phyloP scores from a whole-genome alignment of 495 filamentous ascomycete species.

The Penicillium coprophilum region DNA sequence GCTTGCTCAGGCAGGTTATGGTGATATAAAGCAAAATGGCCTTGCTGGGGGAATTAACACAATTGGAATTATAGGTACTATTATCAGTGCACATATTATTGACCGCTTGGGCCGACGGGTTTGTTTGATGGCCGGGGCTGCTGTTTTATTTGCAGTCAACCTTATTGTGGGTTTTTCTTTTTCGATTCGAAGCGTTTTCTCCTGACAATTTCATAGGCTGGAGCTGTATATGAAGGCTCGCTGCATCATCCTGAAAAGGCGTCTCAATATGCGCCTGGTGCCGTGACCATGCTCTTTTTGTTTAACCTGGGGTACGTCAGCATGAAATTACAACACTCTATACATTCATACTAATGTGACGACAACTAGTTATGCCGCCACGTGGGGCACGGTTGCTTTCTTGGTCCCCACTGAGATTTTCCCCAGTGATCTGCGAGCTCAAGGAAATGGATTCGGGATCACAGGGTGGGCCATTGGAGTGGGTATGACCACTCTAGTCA shows the following conservation, averaged over 20 bases:
- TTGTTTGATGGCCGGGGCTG: slow-evolving; percentile 44
- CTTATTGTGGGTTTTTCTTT: slow-evolving; percentile 28
- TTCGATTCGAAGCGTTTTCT: not conserved
- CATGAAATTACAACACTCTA: not conserved
- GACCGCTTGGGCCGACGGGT: slow-evolving; percentile 49
- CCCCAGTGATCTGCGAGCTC: slow-evolving; percentile 50
- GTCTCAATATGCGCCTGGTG: slow-evolving; percentile 43
- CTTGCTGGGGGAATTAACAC: slow-evolving; percentile 55
- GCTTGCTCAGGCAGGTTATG: slow-evolving; percentile 45
- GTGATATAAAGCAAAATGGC: slow-evolving; percentile 46
- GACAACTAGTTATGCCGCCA: slow-evolving; percentile 45
- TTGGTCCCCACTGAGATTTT: slow-evolving; percentile 56
- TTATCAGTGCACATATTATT: slow-evolving; percentile 55
- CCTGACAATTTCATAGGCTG: slow-evolving; percentile 26
- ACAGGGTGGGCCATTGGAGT: slow-evolving; percentile 59
- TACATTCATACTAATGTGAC: not conserved
- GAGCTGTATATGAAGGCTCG: slow-evolving; percentile 42
- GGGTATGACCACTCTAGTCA: slow-evolving; percentile 54
- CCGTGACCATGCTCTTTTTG: slow-evolving; percentile 53
- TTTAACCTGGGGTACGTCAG: slow-evolving; percentile 46
- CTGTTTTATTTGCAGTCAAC: slow-evolving; percentile 34
- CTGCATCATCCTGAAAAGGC: slow-evolving; percentile 30
- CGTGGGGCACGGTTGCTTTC: slow-evolving; percentile 57
- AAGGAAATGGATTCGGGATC: slow-evolving; percentile 57
- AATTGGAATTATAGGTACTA: slow-evolving; percentile 53